Percentiles rank a stretch among this genome's conserved stretches.
Evolutionary conservation across 495 filamentous ascomycete genomes (phyloP).

Genomic region (Aspergillus taichungensis): DNA sequence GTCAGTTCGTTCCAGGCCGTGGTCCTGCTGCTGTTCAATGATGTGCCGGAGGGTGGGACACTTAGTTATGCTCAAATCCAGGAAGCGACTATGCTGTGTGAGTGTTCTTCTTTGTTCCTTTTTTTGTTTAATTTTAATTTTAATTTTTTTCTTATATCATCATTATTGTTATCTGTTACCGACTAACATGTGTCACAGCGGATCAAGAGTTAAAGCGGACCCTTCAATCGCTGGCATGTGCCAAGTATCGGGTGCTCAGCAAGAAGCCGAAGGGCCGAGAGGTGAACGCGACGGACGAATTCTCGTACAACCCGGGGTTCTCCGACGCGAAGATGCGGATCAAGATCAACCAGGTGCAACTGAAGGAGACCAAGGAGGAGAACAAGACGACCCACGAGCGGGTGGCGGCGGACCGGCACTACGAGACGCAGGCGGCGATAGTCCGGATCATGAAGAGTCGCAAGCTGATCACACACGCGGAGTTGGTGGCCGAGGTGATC

Average conservation of each 20-base stretch:
- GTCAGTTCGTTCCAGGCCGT: slow-evolving; percentile 87
- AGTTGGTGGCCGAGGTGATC: slow-evolving; percentile 81
- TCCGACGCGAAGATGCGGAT: slow-evolving; percentile 75
- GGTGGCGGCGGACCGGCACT: slow-evolving; percentile 80
- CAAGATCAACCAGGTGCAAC: slow-evolving; percentile 97
- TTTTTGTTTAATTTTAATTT: neutral
- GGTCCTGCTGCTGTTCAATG: slow-evolving; percentile 88
- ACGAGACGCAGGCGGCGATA: slow-evolving; percentile 94
- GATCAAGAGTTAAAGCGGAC: slow-evolving; percentile 78
- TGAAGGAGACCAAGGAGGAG: slow-evolving; percentile 87
- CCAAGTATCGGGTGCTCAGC: slow-evolving; percentile 71
- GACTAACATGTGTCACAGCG: slow-evolving; percentile 30
- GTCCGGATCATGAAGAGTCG: slow-evolving; percentile 95
- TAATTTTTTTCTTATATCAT: neutral
- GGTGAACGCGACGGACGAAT: slow-evolving; percentile 66
- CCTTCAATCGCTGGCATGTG: slow-evolving; percentile 88
- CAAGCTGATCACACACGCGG: slow-evolving; percentile 73
- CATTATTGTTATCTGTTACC: slow-evolving; percentile 1
- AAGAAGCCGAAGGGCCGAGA: slow-evolving; percentile 84
- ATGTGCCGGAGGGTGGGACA: slow-evolving; percentile 42
- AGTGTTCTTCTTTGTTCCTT: slow-evolving; percentile 18
- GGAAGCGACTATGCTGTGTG: slow-evolving; percentile 57
- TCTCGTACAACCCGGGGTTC: slow-evolving; percentile 70
- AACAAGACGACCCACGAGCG: slow-evolving; percentile 88
- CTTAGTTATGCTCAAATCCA: slow-evolving; percentile 65